Evolutionary conservation across 805 yeast genomes (phyloP).

Genomic region (Candida lessepsii): DNA sequence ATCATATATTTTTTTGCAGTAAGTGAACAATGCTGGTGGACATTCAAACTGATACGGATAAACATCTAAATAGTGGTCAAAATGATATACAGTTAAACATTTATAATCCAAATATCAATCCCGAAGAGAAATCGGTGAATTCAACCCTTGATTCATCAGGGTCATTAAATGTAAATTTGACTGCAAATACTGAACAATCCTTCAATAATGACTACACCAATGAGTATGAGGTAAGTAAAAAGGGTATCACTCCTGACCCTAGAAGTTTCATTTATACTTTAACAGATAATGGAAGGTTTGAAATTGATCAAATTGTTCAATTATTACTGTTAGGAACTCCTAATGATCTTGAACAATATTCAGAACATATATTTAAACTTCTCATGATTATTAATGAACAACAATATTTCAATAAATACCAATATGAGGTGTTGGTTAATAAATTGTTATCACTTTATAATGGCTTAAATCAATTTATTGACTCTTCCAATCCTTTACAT

Average conservation of each 20-base stretch:
- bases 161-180: neutral
- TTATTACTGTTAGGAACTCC: slow-evolving; percentile 30
- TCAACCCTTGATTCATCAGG: neutral
- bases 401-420: slow-evolving; percentile 12
- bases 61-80: neutral
- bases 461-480: slow-evolving; percentile 21
- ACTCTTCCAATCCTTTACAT: slow-evolving; percentile 26
- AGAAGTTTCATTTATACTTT: slow-evolving; percentile 11
- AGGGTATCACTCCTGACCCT: neutral
- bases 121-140: neutral
- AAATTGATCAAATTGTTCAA: slow-evolving; percentile 14
- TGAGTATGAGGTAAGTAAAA: neutral
- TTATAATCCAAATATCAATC: no score
- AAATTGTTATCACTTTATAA: slow-evolving; percentile 27
- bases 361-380: slow-evolving; percentile 36
- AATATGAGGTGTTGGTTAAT: slow-evolving; percentile 19
- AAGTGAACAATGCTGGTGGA: slow-evolving; percentile 5
- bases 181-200: slow-evolving; percentile 5
- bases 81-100: neutral
- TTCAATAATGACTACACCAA: no score
- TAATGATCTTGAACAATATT: slow-evolving; percentile 31
- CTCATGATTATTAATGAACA: slow-evolving; percentile 19
- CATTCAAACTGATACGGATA: neutral
- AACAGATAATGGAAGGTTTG: slow-evolving; percentile 24
- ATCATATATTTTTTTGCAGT: slow-evolving; percentile 2